Evolutionary conservation across 2,329 filamentous ascomycete genomes (phyloP).

Genomic region (Elsinoe fawcettii): DNA sequence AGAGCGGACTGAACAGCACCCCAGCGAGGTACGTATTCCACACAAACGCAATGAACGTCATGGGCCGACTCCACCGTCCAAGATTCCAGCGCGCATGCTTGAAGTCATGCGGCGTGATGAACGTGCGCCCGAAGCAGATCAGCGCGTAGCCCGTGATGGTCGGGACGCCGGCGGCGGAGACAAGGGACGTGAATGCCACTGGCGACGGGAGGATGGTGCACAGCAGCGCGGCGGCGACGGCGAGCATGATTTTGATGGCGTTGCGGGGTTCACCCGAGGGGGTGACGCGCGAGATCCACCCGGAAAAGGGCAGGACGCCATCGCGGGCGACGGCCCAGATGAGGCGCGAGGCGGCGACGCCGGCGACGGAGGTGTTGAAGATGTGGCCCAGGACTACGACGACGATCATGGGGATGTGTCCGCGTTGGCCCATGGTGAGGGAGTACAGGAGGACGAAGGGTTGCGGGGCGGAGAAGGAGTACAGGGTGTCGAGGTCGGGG

Average conservation of each 20-base stretch:
- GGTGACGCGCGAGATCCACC: constrained; percentile 49
- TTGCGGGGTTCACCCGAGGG: constrained; percentile 51
- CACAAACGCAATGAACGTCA: constrained; percentile 31
- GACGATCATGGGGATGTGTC: constrained; percentile 56
- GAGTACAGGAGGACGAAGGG: constrained; percentile 54
- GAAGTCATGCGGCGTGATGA: constrained; percentile 33
- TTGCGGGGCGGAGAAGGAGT: constrained; percentile 48
- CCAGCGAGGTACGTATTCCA: constrained; percentile 34
- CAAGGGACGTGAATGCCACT: constrained; percentile 33
- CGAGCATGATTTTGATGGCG: constrained; percentile 53
- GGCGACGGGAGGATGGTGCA: constrained; percentile 53
- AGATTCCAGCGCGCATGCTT: constrained; percentile 32
- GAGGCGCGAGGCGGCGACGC: constrained; percentile 52
- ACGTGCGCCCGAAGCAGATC: constrained; percentile 35
- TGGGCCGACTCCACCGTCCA: constrained; percentile 30
- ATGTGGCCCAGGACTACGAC: constrained; percentile 43
- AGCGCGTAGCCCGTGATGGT: constrained; percentile 38
- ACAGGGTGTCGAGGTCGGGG: constrained; percentile 46
- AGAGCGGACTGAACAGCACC: constrained; percentile 33
- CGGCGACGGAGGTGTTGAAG: constrained; percentile 54
- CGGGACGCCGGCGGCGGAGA: constrained; percentile 34
- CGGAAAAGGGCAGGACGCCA: constrained; percentile 52
- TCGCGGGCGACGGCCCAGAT: constrained; percentile 57
- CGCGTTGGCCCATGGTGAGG: constrained; percentile 47
- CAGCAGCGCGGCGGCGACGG: constrained; percentile 46